Evolutionary conservation across 257 asterid genomes (phyloP), one percentile per base, ranked within the genome.

Genomic region (Solanum virginianum): DNA sequence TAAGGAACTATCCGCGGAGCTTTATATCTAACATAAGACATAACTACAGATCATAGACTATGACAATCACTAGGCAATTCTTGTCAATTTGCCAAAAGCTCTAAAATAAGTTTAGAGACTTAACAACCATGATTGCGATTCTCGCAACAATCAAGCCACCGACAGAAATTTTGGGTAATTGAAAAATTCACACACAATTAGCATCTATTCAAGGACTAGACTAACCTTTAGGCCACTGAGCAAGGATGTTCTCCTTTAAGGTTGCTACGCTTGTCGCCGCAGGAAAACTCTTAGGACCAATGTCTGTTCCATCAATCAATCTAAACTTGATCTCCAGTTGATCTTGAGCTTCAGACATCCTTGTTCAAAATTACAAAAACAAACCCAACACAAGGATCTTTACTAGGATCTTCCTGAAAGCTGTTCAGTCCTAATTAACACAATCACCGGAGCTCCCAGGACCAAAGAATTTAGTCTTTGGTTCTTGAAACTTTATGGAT

Each of bases 171-270:
- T 51, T 53, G 22, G n/a, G 41, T 14, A 22, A 49, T 1, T 75
- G 65, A 79, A 79, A 79, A 79, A 10, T 49, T 53, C 7, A 14
- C 49, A 79, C 49, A 53, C 49, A 79, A 77, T 79, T 79, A 79
- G 24, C 49, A 53, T 26, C 18, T 53, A 53, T 24, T 79, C 47
- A 79, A 29, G 59, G n/a, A 79, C 68, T 62, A 41, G 77, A 86
- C 89, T 79, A 88, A 94, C 99, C 99, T 93, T 93, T 92, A 84
- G 99, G 99, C 99, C 98, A 94, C 72, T 92, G 97, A 88, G 98
- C 91, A 82, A 94, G 90, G 83, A 95, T 89, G 87, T 89, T 94
- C 91, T 93, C 99, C 91, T 95, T 95, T 94, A 95, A 93, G 85
- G 91, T 91, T 16, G 92, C 90, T 55, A 95, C 91, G 88, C 91